Evolutionary conservation across 2,329 filamentous ascomycete species (phyloP).

Genomic region (Cucurbitaria berberidis): DNA sequence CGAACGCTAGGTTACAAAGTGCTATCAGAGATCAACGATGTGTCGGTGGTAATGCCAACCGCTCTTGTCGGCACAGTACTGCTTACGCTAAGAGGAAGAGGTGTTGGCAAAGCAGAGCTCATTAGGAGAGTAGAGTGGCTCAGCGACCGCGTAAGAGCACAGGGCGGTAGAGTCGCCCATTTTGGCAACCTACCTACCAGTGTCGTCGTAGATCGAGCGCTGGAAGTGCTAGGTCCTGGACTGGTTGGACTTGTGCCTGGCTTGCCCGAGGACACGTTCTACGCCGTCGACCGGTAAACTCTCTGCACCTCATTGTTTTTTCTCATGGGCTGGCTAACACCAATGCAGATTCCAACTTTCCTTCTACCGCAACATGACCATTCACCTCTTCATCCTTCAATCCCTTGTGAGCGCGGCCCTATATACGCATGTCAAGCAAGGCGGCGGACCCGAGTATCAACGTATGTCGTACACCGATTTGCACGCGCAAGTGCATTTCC

Average conservation of each 20-base stretch:
- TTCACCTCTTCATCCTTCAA: conserved; percentile 95
- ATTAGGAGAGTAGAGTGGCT: conserved; percentile 91
- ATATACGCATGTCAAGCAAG: conserved; percentile 89
- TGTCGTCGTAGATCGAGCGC: conserved; percentile 83
- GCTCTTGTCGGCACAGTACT: conserved; percentile 93
- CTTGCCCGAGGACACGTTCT: conserved; percentile 89
- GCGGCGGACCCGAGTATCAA: conserved; percentile 82
- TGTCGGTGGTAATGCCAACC: conserved; percentile 97
- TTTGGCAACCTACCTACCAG: conserved; percentile 82
- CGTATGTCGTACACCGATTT: conserved; percentile 77
- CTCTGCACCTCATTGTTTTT: neutral
- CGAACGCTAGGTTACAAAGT: conserved; percentile 91
- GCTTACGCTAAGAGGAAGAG: conserved; percentile 86
- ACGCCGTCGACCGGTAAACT: conserved; percentile 77
- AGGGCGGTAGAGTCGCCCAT: conserved; percentile 91
- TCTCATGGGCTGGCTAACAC: conserved; percentile 8
- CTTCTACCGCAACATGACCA: conserved; percentile 99
- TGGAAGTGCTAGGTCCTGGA: conserved; percentile 89
- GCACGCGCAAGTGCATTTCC: conserved; percentile 79
- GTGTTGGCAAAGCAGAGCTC: conserved; percentile 86
- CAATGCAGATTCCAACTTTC: conserved; percentile 78
- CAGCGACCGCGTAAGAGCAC: conserved; percentile 76
- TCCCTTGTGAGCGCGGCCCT: conserved; percentile 87
- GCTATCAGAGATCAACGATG: conserved; percentile 90
- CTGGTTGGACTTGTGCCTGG: conserved; percentile 81